Conservation (phyloP, 805 yeast species). For the Yarrowia porcina region DNA sequence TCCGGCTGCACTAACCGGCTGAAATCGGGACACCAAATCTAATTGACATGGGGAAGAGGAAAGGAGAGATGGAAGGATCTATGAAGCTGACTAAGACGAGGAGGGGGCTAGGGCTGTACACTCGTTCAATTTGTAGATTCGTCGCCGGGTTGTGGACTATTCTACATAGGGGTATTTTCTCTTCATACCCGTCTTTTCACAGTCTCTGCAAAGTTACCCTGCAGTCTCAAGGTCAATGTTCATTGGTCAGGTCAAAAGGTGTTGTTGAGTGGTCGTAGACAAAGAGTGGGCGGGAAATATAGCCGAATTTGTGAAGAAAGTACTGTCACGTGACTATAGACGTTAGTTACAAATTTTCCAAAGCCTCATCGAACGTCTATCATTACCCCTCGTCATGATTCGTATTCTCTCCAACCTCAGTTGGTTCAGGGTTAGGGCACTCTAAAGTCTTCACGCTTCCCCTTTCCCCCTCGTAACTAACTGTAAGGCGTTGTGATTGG, state of each 20-base stretch:
- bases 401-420: neutral
- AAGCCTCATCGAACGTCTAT: too few species aligned
- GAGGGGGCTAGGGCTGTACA: neutral
- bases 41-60: neutral
- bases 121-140: neutral
- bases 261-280: too few species aligned
- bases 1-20: slow-evolving; percentile 19
- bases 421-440: neutral
- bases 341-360: too few species aligned
- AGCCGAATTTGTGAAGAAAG: too few species aligned
- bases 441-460: neutral
- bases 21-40: slow-evolving; percentile 10
- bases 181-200: neutral
- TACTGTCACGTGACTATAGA: neutral
- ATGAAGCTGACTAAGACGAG: neutral
- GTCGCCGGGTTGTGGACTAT: neutral
- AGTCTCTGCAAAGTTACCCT: neutral
- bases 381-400: neutral
- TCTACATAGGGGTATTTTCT: neutral
- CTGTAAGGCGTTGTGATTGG: neutral
- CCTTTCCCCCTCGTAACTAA: neutral
- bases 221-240: neutral
- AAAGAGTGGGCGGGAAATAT: too few species aligned
- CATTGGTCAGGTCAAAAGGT: neutral
- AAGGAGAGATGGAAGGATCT: neutral